Percentiles rank a stretch among this genome's conserved stretches.
phyloP scores from a whole-genome alignment of 768 basidiomycete genomes.

The Tubosaeta brunneosetosa region DNA sequence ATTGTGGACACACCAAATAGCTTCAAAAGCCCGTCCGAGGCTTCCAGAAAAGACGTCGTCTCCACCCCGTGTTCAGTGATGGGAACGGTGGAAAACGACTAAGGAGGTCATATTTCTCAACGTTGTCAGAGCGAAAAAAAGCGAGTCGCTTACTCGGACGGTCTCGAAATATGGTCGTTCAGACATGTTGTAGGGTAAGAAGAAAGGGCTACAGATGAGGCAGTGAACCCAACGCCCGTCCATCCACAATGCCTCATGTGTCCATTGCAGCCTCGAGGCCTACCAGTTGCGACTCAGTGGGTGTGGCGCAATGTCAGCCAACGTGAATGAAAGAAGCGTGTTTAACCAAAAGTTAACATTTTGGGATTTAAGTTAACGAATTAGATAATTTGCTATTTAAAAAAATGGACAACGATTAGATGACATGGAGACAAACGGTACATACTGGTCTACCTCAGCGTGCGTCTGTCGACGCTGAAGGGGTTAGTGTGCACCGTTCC shows the following conservation, averaged over 20 bases:
- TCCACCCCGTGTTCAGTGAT: constrained; percentile 75
- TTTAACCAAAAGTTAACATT: constrained; percentile 13
- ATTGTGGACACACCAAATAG: constrained; percentile 55
- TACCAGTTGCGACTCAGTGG: constrained; percentile 6
- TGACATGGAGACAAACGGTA: constrained; percentile 7
- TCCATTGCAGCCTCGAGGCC: constrained; percentile 28
- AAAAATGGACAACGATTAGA: constrained; percentile 8
- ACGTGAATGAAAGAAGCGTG: constrained; percentile 14
- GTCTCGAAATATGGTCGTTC: constrained; percentile 60
- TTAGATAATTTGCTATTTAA: constrained; percentile 23
- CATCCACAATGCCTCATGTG: constrained; percentile 16
- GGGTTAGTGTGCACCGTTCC: background rate
- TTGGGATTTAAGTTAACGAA: constrained; percentile 9
- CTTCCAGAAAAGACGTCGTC: constrained; percentile 76
- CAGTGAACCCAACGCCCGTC: constrained; percentile 7
- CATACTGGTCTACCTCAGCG: too few relatives aligned
- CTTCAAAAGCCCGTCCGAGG: constrained; percentile 77
- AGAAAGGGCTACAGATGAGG: constrained; percentile 4
- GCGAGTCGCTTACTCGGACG: constrained; percentile 46
- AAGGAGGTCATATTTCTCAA: constrained; percentile 4
- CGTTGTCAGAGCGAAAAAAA: background rate
- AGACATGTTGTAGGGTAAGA: constrained; percentile 20
- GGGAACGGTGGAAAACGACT: constrained; percentile 88
- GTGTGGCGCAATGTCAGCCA: constrained; percentile 17
- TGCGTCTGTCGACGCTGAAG: background rate